Evolutionary conservation across 768 basidiomycete species (phyloP), one percentile per base, ranked within the genome.

Genomic region (Amanita rimosa): DNA sequence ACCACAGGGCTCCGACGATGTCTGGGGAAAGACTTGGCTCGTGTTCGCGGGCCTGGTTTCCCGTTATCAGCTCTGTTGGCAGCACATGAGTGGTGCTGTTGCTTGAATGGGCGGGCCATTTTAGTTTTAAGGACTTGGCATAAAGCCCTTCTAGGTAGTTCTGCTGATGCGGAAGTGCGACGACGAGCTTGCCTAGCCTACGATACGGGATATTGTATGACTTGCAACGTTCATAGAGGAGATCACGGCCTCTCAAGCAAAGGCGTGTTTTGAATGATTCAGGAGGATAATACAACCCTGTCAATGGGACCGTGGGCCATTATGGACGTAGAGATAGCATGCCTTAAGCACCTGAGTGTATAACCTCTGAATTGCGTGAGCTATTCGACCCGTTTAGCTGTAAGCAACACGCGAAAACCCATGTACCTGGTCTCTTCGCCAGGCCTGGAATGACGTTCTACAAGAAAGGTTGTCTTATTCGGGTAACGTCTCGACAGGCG

Each of bases 281-380:
- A 2, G 74, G 64, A 0, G 92, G 90, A 59, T 95, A 95, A 59
- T 92, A 91, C 1, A 92, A 67, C 21, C 89, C 89, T 90, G 55
- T 21, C 29, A 22, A 34, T 33, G 27, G 6, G 24, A 7, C 26
- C 19, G 29, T 41, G 16, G 21, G 35, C 29, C 27, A 48, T 4
- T 17, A 36, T 17, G 13, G 14, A 24, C 13, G 14, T 33, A n/a
- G 36, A 52, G 44, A 14, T 13, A 16, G 43, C 21, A 41, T 29
- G 17, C 26, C 3, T 17, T 19, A 52, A 60, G 37, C 58, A 81
- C 87, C 92, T 52, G 88, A 83, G 67, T 97, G 94, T 22, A 97
- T 85, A 19, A 98, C 94, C 59, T 96, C 94, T 0, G 92, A 94
- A 62, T 95, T 96, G 13, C 94, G 79, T 35, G 89, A 92, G 62